Evolutionary conservation across 441 rosid species (phyloP).

Genomic region (Melastoma candidum): DNA sequence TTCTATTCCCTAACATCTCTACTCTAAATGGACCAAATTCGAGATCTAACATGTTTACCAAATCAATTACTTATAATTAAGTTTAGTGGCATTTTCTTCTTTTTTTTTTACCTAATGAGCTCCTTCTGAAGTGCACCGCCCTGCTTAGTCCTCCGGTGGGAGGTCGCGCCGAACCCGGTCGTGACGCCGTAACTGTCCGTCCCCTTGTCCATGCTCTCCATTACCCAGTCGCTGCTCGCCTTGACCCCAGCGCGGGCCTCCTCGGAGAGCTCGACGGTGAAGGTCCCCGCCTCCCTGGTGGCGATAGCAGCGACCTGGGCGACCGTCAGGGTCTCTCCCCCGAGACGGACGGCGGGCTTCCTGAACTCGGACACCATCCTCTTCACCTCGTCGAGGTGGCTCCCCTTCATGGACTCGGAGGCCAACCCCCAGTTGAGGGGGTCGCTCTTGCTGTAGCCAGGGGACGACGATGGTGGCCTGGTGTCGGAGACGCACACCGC

Average conservation of each 20-base stretch:
- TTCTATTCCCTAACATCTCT: no score
- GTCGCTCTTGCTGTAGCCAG: constrained; percentile 13
- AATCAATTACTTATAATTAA: no score
- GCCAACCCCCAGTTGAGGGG: constrained; percentile 29
- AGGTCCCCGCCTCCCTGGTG: background rate
- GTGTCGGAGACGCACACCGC: background rate
- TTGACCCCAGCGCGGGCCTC: constrained; percentile 24
- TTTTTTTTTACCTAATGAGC: constrained; percentile 30
- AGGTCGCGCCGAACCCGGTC: constrained; percentile 41
- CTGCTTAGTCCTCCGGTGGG: constrained; percentile 32
- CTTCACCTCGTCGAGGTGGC: constrained; percentile 36
- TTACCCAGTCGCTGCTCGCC: constrained; percentile 41
- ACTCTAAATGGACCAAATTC: no score
- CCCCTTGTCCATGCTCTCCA: constrained; percentile 30
- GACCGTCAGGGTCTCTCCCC: constrained; percentile 27
- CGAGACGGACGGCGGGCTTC: constrained; percentile 23
- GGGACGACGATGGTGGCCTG: background rate
- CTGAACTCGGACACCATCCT: constrained; percentile 25
- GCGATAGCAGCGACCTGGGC: constrained; percentile 32
- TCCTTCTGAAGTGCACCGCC: constrained; percentile 38
- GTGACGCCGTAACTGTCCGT: constrained; percentile 38
- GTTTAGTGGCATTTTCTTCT: no score
- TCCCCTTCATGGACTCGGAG: constrained; percentile 28
- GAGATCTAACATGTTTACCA: no score
- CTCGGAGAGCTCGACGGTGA: constrained; percentile 27